Evolutionary conservation across 371 early-diverging fungal genomes (phyloP), one percentile per base, ranked within the genome.

Genomic region (Rhizopus arrhizus): DNA sequence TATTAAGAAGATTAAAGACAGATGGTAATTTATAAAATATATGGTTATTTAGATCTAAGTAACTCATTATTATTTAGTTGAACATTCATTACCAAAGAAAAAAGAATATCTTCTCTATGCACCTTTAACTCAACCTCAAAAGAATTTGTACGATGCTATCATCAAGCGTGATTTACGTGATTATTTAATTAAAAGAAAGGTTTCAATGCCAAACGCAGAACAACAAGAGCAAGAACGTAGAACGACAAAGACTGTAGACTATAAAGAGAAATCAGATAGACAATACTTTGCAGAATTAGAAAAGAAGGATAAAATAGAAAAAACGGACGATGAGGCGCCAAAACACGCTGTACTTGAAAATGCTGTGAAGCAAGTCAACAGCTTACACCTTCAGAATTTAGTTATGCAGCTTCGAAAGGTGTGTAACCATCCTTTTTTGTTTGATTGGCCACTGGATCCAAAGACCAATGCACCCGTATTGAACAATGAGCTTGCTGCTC

Each of bases 401-500:
- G 84, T 92, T n/a, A 95, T 95, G 95, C 95, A 96, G 72, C 82
- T 96, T 16, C 90, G 96, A 65, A 97, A 97, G 68, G 91, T 90
- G 48, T 97, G 97, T 78, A 95, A 95, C 66, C 98, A 97, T 68
- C 98, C 98, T 1, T 95, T 89, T 68, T 74, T 97, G 15, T 94
- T 96, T 61, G 90, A 94, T 48, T 86, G 89, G 79, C 91, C 91
- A 0, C 40, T 78, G 34, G 85, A 88, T 64, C 78, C 80, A 1
- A 62, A 68, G 22, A 86, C 87, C 1, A 70, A 69, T 4, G 58
- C 72, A 5, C 72, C 67, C 7, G 64, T 83, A 28, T 62, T 81
- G 7, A 80, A 79, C 32, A 75, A 85, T 5, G 86, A 87, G 5
- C 69, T 87, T n/a, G 86, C 83, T 59, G 77, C 71, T 57, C 78